A percentile compares a stretch with the other conserved stretches of the same genome.
Conservation (phyloP, 2,329 filamentous ascomycete species). For the Plectosphaerella plurivora region DNA sequence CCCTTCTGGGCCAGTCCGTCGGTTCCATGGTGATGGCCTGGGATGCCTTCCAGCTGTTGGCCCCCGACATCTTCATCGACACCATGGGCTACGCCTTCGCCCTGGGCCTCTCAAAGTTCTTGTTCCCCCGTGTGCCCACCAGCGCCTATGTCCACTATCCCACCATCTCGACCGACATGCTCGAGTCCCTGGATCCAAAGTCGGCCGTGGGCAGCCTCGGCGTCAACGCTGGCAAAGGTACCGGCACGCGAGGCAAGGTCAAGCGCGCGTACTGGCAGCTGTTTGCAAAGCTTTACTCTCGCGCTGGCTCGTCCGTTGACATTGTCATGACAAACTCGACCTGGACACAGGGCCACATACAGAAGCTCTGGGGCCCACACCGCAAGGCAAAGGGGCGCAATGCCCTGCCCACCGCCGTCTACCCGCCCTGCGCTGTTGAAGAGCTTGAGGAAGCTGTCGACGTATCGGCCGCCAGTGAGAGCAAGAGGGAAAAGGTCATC, state of each 20-base stretch:
- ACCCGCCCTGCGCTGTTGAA: constrained; percentile 86
- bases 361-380: constrained; percentile 68
- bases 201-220: constrained; percentile 59
- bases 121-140: constrained; percentile 78
- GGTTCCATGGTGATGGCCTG: constrained; percentile 84
- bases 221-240: constrained; percentile 78
- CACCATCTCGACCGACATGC: constrained; percentile 97
- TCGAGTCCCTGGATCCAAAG: constrained; percentile 69
- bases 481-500: constrained; percentile 64
- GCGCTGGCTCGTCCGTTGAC: constrained; percentile 78
- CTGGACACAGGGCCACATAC: constrained; percentile 86
- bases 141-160: constrained; percentile 97
- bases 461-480: constrained; percentile 65
- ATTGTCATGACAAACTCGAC: constrained; percentile 96
- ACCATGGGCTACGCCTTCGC: constrained; percentile 98
- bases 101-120: constrained; percentile 72
- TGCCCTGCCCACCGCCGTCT: constrained; percentile 69
- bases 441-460: constrained; percentile 74
- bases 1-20: constrained; percentile 86
- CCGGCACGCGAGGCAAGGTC: constrained; percentile 61
- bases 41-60: constrained; percentile 87
- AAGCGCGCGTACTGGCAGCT: constrained; percentile 84
- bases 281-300: constrained; percentile 79
- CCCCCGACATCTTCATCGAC: constrained; percentile 91
- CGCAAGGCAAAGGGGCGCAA: constrained; percentile 37